A percentile compares a stretch with the other conserved stretches of the same genome.
Evolutionary conservation across 257 asterid genomes (phyloP).

Genomic region (Ilex aquifolium): DNA sequence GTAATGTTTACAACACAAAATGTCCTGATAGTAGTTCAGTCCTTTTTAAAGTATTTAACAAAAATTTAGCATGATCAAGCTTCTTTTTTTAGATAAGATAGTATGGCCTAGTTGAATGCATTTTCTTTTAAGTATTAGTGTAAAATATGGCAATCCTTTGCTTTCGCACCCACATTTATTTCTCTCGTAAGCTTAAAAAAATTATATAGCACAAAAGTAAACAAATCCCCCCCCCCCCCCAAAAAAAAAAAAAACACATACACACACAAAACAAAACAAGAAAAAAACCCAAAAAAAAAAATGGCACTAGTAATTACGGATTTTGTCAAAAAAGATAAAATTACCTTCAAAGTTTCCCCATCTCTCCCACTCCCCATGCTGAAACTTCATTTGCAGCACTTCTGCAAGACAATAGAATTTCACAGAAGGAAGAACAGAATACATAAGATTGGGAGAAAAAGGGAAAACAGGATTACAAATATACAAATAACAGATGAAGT

Average conservation of each 20-base stretch:
- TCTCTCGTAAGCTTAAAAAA: too few species aligned
- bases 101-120: too few species aligned
- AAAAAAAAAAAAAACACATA: slow-evolving; percentile 4
- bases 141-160: too few species aligned
- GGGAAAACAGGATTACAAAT: not conserved
- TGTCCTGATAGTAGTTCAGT: too few species aligned
- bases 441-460: slow-evolving; percentile 4
- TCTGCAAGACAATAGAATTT: slow-evolving; percentile 37
- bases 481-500: not conserved
- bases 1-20: too few species aligned
- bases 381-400: slow-evolving; percentile 58
- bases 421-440: slow-evolving; percentile 10
- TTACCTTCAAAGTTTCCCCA: slow-evolving; percentile 64
- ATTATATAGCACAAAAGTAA: too few species aligned
- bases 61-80: too few species aligned
- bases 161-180: too few species aligned
- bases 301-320: not conserved
- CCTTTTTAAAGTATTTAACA: too few species aligned
- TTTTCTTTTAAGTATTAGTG: too few species aligned
- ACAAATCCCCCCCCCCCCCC: slow-evolving; percentile 1
- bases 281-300: not conserved
- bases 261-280: not conserved
- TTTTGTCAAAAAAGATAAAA: too few species aligned
- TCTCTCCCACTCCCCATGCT: slow-evolving; percentile 58
- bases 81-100: too few species aligned